Conservation (phyloP, 2,329 filamentous ascomycete species). For the Penicillium digitatum region DNA sequence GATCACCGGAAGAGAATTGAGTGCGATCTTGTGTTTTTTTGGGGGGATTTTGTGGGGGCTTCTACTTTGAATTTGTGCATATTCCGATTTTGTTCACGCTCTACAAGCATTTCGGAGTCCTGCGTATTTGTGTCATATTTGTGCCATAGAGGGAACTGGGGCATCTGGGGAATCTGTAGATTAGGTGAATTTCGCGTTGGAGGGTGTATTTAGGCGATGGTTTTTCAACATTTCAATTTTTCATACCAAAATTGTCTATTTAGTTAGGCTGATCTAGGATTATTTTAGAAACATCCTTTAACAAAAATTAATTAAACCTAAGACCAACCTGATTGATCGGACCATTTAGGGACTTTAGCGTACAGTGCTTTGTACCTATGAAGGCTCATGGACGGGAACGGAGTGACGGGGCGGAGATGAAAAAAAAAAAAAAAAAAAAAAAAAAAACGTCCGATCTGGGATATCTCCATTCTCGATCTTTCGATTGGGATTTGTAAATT, state of each 20-base stretch:
- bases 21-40: conserved; percentile 2
- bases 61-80: conserved; percentile 21
- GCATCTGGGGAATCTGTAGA: conserved; percentile 25
- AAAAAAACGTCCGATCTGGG: neutral
- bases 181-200: conserved; percentile 12
- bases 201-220: conserved; percentile 10
- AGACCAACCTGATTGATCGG: neutral
- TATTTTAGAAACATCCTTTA: too few relatives aligned
- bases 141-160: conserved; percentile 21
- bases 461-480: conserved; percentile 16
- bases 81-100: conserved; percentile 15
- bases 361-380: neutral
- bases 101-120: conserved; percentile 17
- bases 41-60: conserved; percentile 1
- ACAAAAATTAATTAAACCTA: too few relatives aligned
- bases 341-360: neutral
- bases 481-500: conserved; percentile 2
- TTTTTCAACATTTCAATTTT: neutral
- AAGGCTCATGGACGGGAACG: neutral
- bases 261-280: neutral
- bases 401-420: neutral
- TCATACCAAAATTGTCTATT: neutral
- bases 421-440: conserved; percentile 5
- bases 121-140: conserved; percentile 12
- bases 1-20: conserved; percentile 23